Conservation (phyloP, 345 rosid genomes). For the Balakata baccata region DNA sequence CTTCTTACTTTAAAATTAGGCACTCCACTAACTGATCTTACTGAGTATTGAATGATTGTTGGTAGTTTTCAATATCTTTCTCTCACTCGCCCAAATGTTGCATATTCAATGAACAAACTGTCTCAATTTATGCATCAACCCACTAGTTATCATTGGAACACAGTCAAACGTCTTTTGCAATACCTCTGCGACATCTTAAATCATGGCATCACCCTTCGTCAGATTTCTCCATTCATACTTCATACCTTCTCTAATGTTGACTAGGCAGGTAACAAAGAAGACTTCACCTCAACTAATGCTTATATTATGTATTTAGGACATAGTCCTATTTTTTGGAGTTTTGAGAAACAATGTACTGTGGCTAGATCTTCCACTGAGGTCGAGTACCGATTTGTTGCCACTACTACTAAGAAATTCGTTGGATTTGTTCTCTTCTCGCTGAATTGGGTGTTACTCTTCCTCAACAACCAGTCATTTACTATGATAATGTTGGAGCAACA, state of each 20-base stretch:
- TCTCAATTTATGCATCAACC: neutral
- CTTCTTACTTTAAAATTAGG: neutral
- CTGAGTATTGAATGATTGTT: neutral
- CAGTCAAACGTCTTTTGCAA: neutral
- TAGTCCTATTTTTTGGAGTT: neutral
- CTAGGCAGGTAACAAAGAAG: neutral
- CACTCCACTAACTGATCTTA: neutral
- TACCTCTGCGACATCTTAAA: neutral
- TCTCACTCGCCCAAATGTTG: neutral
- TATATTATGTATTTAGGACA: neutral
- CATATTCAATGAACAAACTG: neutral
- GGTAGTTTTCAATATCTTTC: neutral
- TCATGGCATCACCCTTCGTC: neutral
- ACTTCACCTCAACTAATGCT: neutral
- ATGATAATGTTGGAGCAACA: neutral
- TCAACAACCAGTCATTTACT: neutral
- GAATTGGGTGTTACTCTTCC: neutral
- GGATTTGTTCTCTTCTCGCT: neutral
- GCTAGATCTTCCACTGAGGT: neutral
- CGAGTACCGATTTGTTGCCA: neutral
- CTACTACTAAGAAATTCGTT: neutral
- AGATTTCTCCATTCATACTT: neutral
- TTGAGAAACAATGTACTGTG: neutral
- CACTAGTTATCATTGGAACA: neutral
- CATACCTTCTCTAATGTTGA: neutral